Evolutionary conservation across 495 filamentous ascomycete species (phyloP), one percentile per base, ranked within the genome.

Genomic region (Glarea lozoyensis): DNA sequence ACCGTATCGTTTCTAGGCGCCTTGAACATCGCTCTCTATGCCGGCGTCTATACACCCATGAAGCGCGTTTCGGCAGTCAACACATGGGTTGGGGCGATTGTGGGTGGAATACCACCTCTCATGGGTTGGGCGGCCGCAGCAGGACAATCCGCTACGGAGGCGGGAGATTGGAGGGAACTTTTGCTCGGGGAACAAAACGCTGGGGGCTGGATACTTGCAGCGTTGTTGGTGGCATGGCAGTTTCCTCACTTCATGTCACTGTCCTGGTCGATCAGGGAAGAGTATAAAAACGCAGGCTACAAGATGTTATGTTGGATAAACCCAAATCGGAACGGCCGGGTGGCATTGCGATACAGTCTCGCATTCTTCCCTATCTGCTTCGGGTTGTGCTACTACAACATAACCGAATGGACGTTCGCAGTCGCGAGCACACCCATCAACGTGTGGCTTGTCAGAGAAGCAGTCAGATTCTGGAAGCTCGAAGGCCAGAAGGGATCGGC

Each of bases 121-220:
- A 98, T 98, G 92, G 92, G 92, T 54, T 98, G 92, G 92, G 81
- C 90, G 11, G 92, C 92, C 0, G 92, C 89, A 2, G 85, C 85
- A 0, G 88, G 88, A 33, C 86, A 94, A 62, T 82, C 74, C 32
- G 87, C 88, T n/a, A 82, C 80, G 0, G 79, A 77, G 2, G 79
- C 74, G 43, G 75, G 73, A 42, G 74, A 70, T 10, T 89, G 85
- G 82, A 69, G 73, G 17, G 88, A 95, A 43, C 76, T 96, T 22
- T 73, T 98, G 0, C 75, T 84, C 51, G 73, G 76, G 13, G 68
- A 80, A 54, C 65, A 67, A 10, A 83, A 81, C 43, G 64, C 82
- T 5, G 92, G 92, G 2, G 93, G 90, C 1, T 98, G 92, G 92
- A 60, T 97, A 5, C 67, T 95, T 1, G 93, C 85, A 4, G 77